Evolutionary conservation across 2,329 filamentous ascomycete species (phyloP).

Genomic region (Fusarium equiseti): DNA sequence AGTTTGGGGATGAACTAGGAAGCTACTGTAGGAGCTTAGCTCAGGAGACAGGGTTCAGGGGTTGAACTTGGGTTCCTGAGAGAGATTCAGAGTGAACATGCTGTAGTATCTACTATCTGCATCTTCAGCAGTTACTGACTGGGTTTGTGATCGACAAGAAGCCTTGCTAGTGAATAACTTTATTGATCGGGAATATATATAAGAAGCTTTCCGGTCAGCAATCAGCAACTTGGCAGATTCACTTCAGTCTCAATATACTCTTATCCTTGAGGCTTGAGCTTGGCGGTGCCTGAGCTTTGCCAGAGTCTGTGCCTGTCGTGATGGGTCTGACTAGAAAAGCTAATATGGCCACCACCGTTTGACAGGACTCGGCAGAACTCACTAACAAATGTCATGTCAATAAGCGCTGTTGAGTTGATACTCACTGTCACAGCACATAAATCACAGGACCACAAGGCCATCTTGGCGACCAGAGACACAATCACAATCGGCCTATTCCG

Average conservation of each 20-base stretch:
- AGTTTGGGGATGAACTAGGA: constrained; percentile 28
- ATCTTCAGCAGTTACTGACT: neutral
- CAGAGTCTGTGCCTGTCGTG: constrained; percentile 4
- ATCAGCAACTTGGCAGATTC: constrained; percentile 4
- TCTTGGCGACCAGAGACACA: constrained; percentile 12
- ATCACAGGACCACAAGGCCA: neutral
- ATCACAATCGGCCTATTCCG: neutral
- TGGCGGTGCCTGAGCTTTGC: neutral
- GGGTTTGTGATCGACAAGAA: constrained; percentile 14
- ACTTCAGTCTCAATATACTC: constrained; percentile 6
- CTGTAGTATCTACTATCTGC: neutral
- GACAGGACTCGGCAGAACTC: constrained; percentile 22
- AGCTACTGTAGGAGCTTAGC: neutral
- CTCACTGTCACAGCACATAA: neutral
- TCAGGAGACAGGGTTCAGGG: constrained; percentile 25
- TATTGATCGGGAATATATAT: constrained; percentile 8
- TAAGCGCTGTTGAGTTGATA: constrained; percentile 27
- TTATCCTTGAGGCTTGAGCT: constrained; percentile 4
- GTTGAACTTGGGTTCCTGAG: constrained; percentile 22
- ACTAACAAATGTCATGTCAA: constrained; percentile 11
- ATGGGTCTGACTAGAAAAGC: constrained; percentile 2
- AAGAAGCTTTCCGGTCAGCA: neutral
- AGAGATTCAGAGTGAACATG: constrained; percentile 2
- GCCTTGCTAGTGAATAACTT: constrained; percentile 10
- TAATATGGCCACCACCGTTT: constrained; percentile 21